phyloP scores from a whole-genome alignment of 352 stramenopile genomes.

The Pythium dissimile region DNA sequence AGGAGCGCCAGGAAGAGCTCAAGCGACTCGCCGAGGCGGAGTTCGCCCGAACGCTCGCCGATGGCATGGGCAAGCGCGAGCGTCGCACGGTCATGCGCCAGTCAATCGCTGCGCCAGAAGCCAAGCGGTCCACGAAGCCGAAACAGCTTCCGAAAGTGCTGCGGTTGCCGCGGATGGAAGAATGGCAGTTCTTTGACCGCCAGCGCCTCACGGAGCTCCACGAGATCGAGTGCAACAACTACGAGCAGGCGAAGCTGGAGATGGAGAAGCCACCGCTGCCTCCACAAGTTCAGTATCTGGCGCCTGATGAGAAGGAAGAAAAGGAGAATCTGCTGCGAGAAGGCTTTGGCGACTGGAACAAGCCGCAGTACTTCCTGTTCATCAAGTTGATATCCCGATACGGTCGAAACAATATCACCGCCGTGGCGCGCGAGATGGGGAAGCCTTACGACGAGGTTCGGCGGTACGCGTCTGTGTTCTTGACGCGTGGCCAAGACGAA shows the following conservation, averaged over 20 bases:
- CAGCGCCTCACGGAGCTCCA: slow-evolving; percentile 75
- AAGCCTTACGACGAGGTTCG: slow-evolving; percentile 77
- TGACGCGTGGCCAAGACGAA: slow-evolving; percentile 64
- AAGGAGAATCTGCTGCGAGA: slow-evolving; percentile 90
- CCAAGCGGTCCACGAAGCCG: slow-evolving; percentile 58
- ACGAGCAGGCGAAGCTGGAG: slow-evolving; percentile 70
- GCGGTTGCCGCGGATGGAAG: slow-evolving; percentile 78
- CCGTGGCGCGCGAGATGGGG: slow-evolving; percentile 79
- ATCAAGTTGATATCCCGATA: slow-evolving; percentile 82
- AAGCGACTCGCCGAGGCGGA: slow-evolving; percentile 83
- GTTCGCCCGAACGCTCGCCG: slow-evolving; percentile 69
- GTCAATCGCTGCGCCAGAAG: slow-evolving; percentile 38
- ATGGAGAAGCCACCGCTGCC: slow-evolving; percentile 74
- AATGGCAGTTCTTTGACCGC: slow-evolving; percentile 89
- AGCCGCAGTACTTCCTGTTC: slow-evolving; percentile 84
- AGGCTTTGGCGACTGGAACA: slow-evolving; percentile 85
- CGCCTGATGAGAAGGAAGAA: slow-evolving; percentile 85
- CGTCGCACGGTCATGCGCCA: slow-evolving; percentile 75
- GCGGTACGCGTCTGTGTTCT: slow-evolving; percentile 64
- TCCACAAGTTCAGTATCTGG: slow-evolving; percentile 75
- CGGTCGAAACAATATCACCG: slow-evolving; percentile 67
- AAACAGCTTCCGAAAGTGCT: slow-evolving; percentile 81
- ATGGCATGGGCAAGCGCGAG: slow-evolving; percentile 83
- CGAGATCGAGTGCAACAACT: slow-evolving; percentile 79
- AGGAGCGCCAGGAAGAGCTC: slow-evolving; percentile 80